Conservation (phyloP, 2,329 filamentous ascomycete genomes). For the Xylariales sp. region DNA sequence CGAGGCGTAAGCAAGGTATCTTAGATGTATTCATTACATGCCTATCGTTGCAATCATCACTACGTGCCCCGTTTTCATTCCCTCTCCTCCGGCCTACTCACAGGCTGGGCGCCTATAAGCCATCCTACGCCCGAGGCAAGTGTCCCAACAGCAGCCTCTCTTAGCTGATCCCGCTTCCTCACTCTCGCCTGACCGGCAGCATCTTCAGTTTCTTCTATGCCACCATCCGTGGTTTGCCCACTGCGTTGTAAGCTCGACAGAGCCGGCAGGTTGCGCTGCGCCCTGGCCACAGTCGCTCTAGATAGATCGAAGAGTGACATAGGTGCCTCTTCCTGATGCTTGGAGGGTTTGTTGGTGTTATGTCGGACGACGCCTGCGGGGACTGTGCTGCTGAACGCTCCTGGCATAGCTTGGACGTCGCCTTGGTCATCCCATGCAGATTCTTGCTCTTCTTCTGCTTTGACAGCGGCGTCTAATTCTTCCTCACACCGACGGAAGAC, state of each 20-base stretch:
- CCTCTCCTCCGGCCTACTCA: conserved; percentile 21
- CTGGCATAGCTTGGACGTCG: conserved; percentile 54
- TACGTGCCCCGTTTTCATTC: too few species aligned
- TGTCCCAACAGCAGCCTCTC: conserved; percentile 63
- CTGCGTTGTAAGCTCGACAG: conserved; percentile 47
- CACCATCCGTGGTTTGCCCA: conserved; percentile 31
- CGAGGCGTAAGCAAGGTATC: too few species aligned
- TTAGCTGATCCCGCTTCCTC: conserved; percentile 68
- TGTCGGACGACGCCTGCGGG: conserved; percentile 23
- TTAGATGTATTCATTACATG: too few species aligned
- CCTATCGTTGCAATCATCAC: neutral
- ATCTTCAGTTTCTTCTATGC: conserved; percentile 33
- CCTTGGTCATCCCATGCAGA: conserved; percentile 65
- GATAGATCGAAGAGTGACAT: conserved; percentile 64
- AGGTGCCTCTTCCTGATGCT: conserved; percentile 45
- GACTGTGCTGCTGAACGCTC: conserved; percentile 40
- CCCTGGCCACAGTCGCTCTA: conserved; percentile 54
- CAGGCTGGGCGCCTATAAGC: conserved; percentile 55
- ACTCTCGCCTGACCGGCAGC: conserved; percentile 31
- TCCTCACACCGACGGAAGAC: conserved; percentile 75
- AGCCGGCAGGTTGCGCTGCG: conserved; percentile 53
- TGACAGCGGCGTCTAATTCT: conserved; percentile 63
- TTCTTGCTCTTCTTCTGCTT: conserved; percentile 63
- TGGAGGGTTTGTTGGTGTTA: conserved; percentile 27
- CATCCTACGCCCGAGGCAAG: conserved; percentile 64